A percentile compares a stretch with the other conserved stretches of the same genome.
Conservation (phyloP, 2,329 filamentous ascomycete genomes). For the Arthrobotrys megalospora region DNA sequence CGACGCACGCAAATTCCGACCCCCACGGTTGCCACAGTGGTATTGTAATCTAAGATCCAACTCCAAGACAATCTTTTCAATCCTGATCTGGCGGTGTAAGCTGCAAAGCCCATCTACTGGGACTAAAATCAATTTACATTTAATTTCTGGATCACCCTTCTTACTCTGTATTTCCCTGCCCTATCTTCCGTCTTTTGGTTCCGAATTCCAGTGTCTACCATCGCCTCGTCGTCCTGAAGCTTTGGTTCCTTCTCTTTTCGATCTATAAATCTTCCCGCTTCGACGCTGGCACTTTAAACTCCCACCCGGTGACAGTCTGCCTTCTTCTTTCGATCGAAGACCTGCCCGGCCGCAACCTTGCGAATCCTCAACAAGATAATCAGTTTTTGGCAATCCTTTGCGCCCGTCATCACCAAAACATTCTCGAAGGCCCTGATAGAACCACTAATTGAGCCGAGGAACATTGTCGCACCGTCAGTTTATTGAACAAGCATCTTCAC, state of each 20-base stretch:
- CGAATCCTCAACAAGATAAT: slow-evolving; percentile 31
- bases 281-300: slow-evolving; percentile 54
- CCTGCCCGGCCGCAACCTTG: slow-evolving; percentile 49
- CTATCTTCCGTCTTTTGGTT: slow-evolving; percentile 51
- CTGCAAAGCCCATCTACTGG: slow-evolving; percentile 33
- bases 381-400: slow-evolving; percentile 57
- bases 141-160: slow-evolving; percentile 41
- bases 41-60: slow-evolving; percentile 53
- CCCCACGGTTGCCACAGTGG: slow-evolving; percentile 35
- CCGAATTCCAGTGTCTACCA: slow-evolving; percentile 55
- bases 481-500: slow-evolving; percentile 45
- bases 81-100: slow-evolving; percentile 47
- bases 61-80: slow-evolving; percentile 53
- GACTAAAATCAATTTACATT: slow-evolving; percentile 31
- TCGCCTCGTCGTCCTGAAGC: slow-evolving; percentile 53
- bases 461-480: slow-evolving; percentile 48
- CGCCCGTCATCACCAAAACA: slow-evolving; percentile 44
- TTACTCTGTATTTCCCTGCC: slow-evolving; percentile 48
- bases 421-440: slow-evolving; percentile 53
- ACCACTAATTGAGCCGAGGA: slow-evolving; percentile 53
- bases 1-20: slow-evolving; percentile 20
- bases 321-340: slow-evolving; percentile 60
- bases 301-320: slow-evolving; percentile 43
- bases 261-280: slow-evolving; percentile 60
- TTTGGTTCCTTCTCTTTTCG: slow-evolving; percentile 60